A percentile compares a stretch with the other conserved stretches of the same genome.
Evolutionary conservation across 2,329 filamentous ascomycete species (phyloP).

Genomic region (Meredithiella fracta): DNA sequence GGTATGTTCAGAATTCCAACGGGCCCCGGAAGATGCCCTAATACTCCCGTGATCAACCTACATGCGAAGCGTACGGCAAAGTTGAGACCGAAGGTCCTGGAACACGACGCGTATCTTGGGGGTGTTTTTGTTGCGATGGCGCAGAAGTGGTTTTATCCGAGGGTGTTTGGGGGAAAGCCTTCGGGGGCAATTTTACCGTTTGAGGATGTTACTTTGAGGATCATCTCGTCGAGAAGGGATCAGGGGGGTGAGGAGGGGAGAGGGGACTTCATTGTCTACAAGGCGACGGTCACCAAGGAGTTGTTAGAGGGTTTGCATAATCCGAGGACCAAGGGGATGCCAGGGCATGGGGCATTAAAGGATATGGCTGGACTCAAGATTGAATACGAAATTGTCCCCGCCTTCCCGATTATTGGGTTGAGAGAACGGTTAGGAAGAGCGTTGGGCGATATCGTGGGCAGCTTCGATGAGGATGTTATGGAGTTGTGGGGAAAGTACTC

Average conservation of each 20-base stretch:
- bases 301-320: slow-evolving; percentile 35
- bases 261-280: slow-evolving; percentile 34
- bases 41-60: slow-evolving; percentile 32
- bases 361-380: slow-evolving; percentile 22
- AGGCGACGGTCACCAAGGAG: slow-evolving; percentile 29
- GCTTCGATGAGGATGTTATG: slow-evolving; percentile 18
- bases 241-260: slow-evolving; percentile 25
- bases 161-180: slow-evolving; percentile 16
- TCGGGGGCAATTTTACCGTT: slow-evolving; percentile 21
- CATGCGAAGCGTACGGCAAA: slow-evolving; percentile 31
- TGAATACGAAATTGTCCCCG: slow-evolving; percentile 2
- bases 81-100: slow-evolving; percentile 30
- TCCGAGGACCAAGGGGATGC: slow-evolving; percentile 19
- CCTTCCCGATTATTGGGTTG: slow-evolving; percentile 23
- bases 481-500: neutral
- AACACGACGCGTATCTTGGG: slow-evolving; percentile 37
- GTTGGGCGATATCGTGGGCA: slow-evolving; percentile 34
- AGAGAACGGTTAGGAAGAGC: slow-evolving; percentile 38
- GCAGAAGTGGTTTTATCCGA: slow-evolving; percentile 34
- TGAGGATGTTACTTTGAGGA: slow-evolving; percentile 31
- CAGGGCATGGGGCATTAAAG: slow-evolving; percentile 6
- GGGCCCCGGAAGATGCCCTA: slow-evolving; percentile 26
- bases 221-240: slow-evolving; percentile 27
- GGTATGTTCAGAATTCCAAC: slow-evolving; percentile 31
- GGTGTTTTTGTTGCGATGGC: slow-evolving; percentile 40